phyloP scores from a whole-genome alignment of 805 yeast species.

The Kluyveromyces lactis region DNA sequence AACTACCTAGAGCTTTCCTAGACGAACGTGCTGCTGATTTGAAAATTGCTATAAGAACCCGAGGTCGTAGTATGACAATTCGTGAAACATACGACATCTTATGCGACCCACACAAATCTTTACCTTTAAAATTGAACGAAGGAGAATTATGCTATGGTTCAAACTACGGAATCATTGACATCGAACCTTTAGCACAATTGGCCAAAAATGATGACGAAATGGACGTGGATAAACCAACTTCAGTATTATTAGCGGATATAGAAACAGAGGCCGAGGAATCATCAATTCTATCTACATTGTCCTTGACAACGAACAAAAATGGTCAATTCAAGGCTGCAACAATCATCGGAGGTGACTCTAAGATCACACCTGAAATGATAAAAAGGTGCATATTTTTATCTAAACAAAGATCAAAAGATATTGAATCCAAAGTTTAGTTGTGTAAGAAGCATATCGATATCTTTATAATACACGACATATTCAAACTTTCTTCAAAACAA shows the following conservation, averaged over 20 bases:
- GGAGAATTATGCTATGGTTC: slow-evolving; percentile 35
- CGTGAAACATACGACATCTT: slow-evolving; percentile 44
- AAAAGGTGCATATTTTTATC: slow-evolving; percentile 41
- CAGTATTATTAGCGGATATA: slow-evolving; percentile 57
- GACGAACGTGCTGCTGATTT: slow-evolving; percentile 53
- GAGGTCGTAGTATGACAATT: slow-evolving; percentile 40
- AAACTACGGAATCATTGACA: slow-evolving; percentile 52
- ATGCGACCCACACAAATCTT: slow-evolving; percentile 41
- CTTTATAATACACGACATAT: too few relatives aligned
- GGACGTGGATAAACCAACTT: slow-evolving; percentile 23
- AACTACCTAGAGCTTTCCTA: slow-evolving; percentile 59
- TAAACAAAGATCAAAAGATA: slow-evolving; percentile 36
- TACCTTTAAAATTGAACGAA: slow-evolving; percentile 33
- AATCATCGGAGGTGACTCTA: slow-evolving; percentile 41
- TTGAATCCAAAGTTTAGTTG: slow-evolving; percentile 7
- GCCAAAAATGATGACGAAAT: slow-evolving; percentile 26
- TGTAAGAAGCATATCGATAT: too few relatives aligned
- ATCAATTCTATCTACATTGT: slow-evolving; percentile 45
- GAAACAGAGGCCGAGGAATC: slow-evolving; percentile 82
- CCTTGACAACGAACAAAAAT: slow-evolving; percentile 28
- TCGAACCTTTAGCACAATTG: slow-evolving; percentile 30
- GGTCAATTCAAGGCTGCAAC: slow-evolving; percentile 36
- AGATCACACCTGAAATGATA: slow-evolving; percentile 40
- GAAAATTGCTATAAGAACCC: slow-evolving; percentile 43
- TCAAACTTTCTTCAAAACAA: too few relatives aligned